A percentile compares a stretch with the other conserved stretches of the same genome.
phyloP scores from a whole-genome alignment of 306 rosid species.

The Cucurbita maxima region DNA sequence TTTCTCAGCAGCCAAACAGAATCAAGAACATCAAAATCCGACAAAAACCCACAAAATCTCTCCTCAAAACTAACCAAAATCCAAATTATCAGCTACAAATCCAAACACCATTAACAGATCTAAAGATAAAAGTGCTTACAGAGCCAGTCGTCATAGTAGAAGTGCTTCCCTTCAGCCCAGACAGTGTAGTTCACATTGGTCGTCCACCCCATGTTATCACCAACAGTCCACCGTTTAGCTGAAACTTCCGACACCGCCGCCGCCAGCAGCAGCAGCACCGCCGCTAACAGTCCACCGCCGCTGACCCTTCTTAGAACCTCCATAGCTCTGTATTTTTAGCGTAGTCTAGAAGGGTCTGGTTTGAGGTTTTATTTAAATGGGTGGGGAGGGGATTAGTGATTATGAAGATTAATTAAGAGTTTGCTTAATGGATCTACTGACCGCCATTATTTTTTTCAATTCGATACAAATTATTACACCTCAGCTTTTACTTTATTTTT shows the following conservation, averaged over 20 bases:
- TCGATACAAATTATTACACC: not conserved
- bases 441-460: constrained; percentile 1
- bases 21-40: not conserved
- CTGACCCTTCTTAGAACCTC: constrained; percentile 17
- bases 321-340: constrained; percentile 17
- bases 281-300: constrained; percentile 8
- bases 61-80: not conserved
- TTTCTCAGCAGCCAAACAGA: not conserved
- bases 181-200: constrained; percentile 56
- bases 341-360: constrained; percentile 18
- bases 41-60: not conserved
- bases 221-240: constrained; percentile 45
- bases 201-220: constrained; percentile 56
- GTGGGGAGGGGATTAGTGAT: not conserved
- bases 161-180: constrained; percentile 60
- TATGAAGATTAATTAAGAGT: not conserved
- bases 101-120: not conserved
- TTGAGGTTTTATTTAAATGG: not conserved
- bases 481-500: not conserved
- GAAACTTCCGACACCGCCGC: constrained; percentile 43
- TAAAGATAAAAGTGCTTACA: constrained; percentile 29
- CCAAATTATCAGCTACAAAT: not conserved
- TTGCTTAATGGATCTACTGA: constrained; percentile 7
- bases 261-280: constrained; percentile 5
- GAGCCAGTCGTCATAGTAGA: constrained; percentile 90